phyloP scores from a whole-genome alignment of 495 filamentous ascomycete genomes.

The Lentithecium fluviatile region DNA sequence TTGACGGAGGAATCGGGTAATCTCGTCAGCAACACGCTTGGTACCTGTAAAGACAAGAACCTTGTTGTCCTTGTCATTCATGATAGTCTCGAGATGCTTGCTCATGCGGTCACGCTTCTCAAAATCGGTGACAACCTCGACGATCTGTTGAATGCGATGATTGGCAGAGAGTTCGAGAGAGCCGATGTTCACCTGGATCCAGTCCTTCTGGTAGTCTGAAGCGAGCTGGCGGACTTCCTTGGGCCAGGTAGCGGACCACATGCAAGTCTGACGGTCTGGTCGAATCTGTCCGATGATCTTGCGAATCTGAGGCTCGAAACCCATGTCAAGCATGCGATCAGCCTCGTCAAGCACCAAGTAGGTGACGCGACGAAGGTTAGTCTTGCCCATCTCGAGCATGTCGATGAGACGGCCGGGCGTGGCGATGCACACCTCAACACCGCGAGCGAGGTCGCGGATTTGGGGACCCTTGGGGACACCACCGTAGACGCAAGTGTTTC shows the following conservation, averaged over 20 bases:
- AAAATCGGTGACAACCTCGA: conserved; percentile 91
- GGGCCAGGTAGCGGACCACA: conserved; percentile 99
- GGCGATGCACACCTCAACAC: conserved; percentile 90
- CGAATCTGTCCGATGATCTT: conserved; percentile 98
- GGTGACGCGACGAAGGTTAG: conserved; percentile 96
- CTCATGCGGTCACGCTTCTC: conserved; percentile 98
- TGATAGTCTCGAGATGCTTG: conserved; percentile 97
- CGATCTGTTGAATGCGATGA: conserved; percentile 95
- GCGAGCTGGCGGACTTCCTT: conserved; percentile 97
- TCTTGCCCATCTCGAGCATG: conserved; percentile 96
- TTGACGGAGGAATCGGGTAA: conserved; percentile 96
- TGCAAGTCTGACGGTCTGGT: conserved; percentile 97
- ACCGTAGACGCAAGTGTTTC: conserved; percentile 98
- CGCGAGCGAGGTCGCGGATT: conserved; percentile 86
- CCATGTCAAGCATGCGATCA: conserved; percentile 90
- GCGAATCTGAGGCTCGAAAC: conserved; percentile 85
- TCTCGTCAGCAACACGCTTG: conserved; percentile 97
- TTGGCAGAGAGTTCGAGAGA: conserved; percentile 96
- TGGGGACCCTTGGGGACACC: conserved; percentile 97
- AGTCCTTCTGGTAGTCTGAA: conserved; percentile 91
- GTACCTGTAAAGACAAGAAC: conserved; percentile 94
- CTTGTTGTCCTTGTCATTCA: conserved; percentile 94
- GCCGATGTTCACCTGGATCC: conserved; percentile 99
- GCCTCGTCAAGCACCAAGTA: conserved; percentile 89
- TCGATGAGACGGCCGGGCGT: conserved; percentile 97